A percentile compares a stretch with the other conserved stretches of the same genome.
Conservation (phyloP, 2,329 filamentous ascomycete genomes). For the Arthrinium puccinioides region DNA sequence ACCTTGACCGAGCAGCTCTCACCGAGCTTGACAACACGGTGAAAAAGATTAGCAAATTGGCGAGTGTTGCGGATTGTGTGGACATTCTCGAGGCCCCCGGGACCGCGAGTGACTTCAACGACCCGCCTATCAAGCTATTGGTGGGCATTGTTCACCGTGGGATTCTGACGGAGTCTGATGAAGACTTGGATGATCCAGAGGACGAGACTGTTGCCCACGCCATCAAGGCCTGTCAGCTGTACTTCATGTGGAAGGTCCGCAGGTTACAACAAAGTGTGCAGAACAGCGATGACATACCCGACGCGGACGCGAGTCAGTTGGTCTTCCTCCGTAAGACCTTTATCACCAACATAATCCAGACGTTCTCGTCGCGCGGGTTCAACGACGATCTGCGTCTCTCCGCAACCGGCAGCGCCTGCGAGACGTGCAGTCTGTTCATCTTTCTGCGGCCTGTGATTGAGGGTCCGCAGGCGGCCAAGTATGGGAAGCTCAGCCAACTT, state of each 20-base stretch:
- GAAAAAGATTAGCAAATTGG: slow-evolving; percentile 72
- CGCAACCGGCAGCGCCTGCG: slow-evolving; percentile 70
- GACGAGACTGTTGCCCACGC: slow-evolving; percentile 71
- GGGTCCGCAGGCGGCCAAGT: slow-evolving; percentile 34
- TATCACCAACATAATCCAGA: slow-evolving; percentile 56
- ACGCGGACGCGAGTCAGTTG: slow-evolving; percentile 54
- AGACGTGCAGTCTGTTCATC: slow-evolving; percentile 74
- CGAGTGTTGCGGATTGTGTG: slow-evolving; percentile 71
- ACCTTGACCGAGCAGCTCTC: slow-evolving; percentile 57
- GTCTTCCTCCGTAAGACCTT: slow-evolving; percentile 48
- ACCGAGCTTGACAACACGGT: slow-evolving; percentile 66
- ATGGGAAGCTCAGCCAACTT: slow-evolving; percentile 50
- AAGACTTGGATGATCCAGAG: slow-evolving; percentile 68
- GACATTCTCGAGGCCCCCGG: slow-evolving; percentile 62
- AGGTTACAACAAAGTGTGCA: slow-evolving; percentile 48
- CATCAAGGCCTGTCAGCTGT: slow-evolving; percentile 72
- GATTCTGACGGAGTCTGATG: slow-evolving; percentile 58
- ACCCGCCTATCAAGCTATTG: slow-evolving; percentile 59
- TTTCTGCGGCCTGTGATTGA: slow-evolving; percentile 55
- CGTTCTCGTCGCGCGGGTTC: slow-evolving; percentile 58
- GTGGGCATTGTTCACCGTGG: slow-evolving; percentile 69
- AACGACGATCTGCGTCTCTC: slow-evolving; percentile 74
- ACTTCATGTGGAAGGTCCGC: slow-evolving; percentile 90
- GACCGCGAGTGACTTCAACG: slow-evolving; percentile 37
- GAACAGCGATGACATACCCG: slow-evolving; percentile 46